Conservation (phyloP, 805 yeast species). For the Yarrowia sp. region DNA sequence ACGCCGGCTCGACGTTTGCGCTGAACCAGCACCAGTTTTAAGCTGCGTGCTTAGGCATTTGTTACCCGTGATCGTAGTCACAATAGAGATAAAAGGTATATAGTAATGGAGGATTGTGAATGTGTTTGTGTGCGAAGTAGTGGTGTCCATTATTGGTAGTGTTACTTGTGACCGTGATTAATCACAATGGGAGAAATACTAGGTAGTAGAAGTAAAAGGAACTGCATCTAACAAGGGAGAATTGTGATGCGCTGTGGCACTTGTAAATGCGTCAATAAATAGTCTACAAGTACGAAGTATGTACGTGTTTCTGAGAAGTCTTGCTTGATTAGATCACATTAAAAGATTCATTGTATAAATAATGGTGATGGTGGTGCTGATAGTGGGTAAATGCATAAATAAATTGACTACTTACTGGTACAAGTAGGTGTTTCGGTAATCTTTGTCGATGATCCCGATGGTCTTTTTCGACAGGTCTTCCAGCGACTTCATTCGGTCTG, state of each 20-base stretch:
- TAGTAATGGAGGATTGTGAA: slow-evolving; percentile 8
- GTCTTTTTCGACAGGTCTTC: background rate
- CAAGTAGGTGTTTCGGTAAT: background rate
- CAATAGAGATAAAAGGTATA: slow-evolving; percentile 6
- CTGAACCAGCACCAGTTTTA: slow-evolving; percentile 31
- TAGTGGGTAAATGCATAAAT: background rate
- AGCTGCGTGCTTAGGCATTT: background rate
- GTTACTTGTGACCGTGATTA: background rate
- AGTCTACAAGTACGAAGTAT: too few species aligned
- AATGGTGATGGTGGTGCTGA: too few species aligned
- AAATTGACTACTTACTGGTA: too few species aligned
- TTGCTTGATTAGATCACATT: too few species aligned
- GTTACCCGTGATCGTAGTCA: background rate
- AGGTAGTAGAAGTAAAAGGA: too few species aligned
- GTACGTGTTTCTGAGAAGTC: too few species aligned
- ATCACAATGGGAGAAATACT: too few species aligned
- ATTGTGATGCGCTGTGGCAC: too few species aligned
- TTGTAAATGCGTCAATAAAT: too few species aligned
- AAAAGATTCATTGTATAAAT: too few species aligned
- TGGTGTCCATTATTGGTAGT: background rate
- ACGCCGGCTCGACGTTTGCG: slow-evolving; percentile 40
- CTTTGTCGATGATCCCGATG: background rate
- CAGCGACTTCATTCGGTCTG: slow-evolving; percentile 26
- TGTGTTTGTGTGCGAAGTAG: background rate
- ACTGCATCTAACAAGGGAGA: too few species aligned